Percentiles rank a stretch among this genome's conserved stretches.
Evolutionary conservation across 257 asterid species (phyloP).

Genomic region (Primulina tabacum): DNA sequence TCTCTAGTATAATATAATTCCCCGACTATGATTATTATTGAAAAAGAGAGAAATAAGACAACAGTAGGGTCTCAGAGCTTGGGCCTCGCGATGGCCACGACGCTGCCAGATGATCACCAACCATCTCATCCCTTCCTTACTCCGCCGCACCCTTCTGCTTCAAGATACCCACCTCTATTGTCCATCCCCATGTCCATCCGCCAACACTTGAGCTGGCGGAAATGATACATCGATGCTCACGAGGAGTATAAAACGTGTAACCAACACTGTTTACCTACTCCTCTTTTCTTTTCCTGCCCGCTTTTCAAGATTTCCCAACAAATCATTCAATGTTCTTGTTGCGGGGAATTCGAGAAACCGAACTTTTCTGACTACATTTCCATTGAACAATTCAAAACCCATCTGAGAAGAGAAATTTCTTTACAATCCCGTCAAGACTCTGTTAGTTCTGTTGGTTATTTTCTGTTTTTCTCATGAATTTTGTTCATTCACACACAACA

Average conservation of each 20-base stretch:
- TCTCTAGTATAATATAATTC: too few species aligned
- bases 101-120: neutral
- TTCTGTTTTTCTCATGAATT: slow-evolving; percentile 37
- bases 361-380: neutral
- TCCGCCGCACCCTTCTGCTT: neutral
- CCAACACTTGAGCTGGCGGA: neutral
- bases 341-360: neutral
- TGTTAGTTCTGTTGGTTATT: neutral
- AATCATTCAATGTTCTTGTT: slow-evolving; percentile 10
- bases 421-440: neutral
- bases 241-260: slow-evolving; percentile 30
- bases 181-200: slow-evolving; percentile 4
- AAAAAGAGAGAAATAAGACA: too few species aligned
- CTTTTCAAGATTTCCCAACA: neutral
- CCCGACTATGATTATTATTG: too few species aligned
- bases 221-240: neutral
- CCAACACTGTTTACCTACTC: slow-evolving; percentile 45
- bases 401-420: neutral
- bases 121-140: neutral
- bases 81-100: neutral
- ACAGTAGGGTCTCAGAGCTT: too few species aligned
- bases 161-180: neutral
- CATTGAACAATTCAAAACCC: neutral
- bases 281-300: slow-evolving; percentile 20
- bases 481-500: slow-evolving; percentile 24